Base-by-base conservation (phyloP, 2,329 filamentous ascomycete genomes). In the Monosporascus sp. region DNA sequence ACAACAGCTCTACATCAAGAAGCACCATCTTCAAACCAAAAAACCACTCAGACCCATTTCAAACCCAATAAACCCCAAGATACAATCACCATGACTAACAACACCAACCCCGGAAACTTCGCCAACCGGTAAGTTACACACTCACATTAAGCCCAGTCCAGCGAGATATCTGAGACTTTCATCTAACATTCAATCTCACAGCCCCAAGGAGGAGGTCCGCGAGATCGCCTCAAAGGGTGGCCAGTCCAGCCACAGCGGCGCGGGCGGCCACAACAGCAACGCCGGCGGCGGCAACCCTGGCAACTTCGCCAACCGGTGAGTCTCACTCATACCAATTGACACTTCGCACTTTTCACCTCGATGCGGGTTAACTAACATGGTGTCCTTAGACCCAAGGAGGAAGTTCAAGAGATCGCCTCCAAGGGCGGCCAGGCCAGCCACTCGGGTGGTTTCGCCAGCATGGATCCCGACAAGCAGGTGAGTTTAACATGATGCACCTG, bases 181-280 rank as follows among this genome's bases (percentile, higher is more conserved):
- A 6, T 22, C 24, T 46, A n/a, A 46, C 24, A 3, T 4, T 18
- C 15, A 6, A 11, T 6, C 18, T 15, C 20, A 11, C 22, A 51
- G 50, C 8, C 50, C 50, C 22, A 47, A 17, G 24, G 50, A 51
- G 22, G 50, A 51, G 36, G 50, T 51, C 22, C 41, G 18, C 25
- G 65, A 71, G 4, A 74, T 76, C 50, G 72, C 72, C 0, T 65
- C 66, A 50, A 74, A 74, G 62, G 72, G 73, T 20, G 72, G 73
- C 14, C 62, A 72, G 50, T 51, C 70, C 5, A 72, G 71, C 53
- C 68, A 72, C 58, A 22, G 22, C 14, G 42, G 42, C 42, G 8
- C 20, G 9, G 24, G 22, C 6, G 42, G 42, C 24, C 14, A n/a
- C 20, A 22, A 14, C 11, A 8, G 20, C 39, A 18, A 18, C 8